Percentiles rank a stretch among this genome's conserved stretches.
phyloP scores from a whole-genome alignment of 805 yeast genomes.

The Ogataea nakhonphanomensis region DNA sequence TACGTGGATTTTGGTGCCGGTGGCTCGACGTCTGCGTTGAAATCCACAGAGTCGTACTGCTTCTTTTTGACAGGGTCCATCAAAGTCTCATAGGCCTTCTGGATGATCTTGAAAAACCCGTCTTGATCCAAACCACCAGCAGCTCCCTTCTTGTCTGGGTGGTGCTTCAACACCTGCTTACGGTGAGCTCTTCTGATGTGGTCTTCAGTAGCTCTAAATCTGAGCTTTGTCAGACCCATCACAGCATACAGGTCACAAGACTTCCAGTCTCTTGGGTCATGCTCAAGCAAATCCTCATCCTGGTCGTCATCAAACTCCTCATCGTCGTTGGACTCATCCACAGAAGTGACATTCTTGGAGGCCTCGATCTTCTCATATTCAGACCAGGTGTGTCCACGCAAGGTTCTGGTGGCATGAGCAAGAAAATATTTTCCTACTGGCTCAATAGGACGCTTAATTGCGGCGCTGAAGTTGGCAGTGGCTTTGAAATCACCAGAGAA shows the following conservation, averaged over 20 bases:
- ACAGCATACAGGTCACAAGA: slow-evolving; percentile 94
- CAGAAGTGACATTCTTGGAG: slow-evolving; percentile 71
- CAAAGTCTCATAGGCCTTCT: slow-evolving; percentile 90
- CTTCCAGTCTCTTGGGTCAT: slow-evolving; percentile 99
- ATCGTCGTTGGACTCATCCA: slow-evolving; percentile 60
- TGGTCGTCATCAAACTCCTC: slow-evolving; percentile 75
- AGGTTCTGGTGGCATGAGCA: slow-evolving; percentile 93
- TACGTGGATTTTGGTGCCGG: slow-evolving; percentile 53
- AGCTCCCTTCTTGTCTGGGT: slow-evolving; percentile 97
- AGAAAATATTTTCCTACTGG: slow-evolving; percentile 95
- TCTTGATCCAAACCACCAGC: slow-evolving; percentile 86
- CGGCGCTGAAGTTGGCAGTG: slow-evolving; percentile 48
- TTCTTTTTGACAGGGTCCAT: slow-evolving; percentile 82
- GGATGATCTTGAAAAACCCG: slow-evolving; percentile 96
- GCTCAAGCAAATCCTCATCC: slow-evolving; percentile 64
- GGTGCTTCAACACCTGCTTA: slow-evolving; percentile 93
- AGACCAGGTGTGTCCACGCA: slow-evolving; percentile 98
- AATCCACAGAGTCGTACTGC: slow-evolving; percentile 95
- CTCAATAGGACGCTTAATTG: slow-evolving; percentile 80
- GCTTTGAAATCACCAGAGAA: slow-evolving; percentile 48
- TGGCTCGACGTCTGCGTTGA: slow-evolving; percentile 77
- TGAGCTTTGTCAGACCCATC: slow-evolving; percentile 84
- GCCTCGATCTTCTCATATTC: slow-evolving; percentile 94
- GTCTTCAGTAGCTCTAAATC: slow-evolving; percentile 87
- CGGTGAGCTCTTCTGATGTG: slow-evolving; percentile 97